These are phyloP conservation scores for Martensiomyces pterosporus DNA, from an alignment of 192 early-diverging fungal species.

Conservation along the genomic window DNA sequence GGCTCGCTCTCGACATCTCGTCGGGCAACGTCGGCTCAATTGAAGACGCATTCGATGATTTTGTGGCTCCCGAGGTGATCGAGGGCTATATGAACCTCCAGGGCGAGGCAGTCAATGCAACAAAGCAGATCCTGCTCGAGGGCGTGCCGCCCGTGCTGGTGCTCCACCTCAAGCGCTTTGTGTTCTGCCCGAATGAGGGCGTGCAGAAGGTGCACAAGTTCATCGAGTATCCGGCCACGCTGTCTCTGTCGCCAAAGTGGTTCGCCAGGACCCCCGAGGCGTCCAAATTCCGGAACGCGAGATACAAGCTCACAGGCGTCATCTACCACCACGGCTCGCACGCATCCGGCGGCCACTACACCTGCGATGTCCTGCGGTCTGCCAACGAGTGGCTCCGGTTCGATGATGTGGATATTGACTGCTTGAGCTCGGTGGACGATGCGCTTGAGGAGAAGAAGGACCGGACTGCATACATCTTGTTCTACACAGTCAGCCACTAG, in stretches of 20 bases:
- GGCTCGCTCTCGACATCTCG: constrained; percentile 85
- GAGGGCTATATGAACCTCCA: constrained; percentile 62
- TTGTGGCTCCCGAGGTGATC: constrained; percentile 73
- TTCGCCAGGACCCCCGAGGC: constrained; percentile 20
- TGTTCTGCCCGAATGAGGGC: constrained; percentile 69
- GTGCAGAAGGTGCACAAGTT: constrained; percentile 85
- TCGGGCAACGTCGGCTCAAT: constrained; percentile 69
- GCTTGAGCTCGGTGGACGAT: constrained; percentile 30
- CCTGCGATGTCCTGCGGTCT: constrained; percentile 79
- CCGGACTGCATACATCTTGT: constrained; percentile 47
- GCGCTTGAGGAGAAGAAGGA: constrained; percentile 41
- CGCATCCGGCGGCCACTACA: constrained; percentile 94
- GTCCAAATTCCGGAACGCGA: constrained; percentile 26
- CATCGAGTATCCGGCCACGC: constrained; percentile 62
- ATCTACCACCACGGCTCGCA: constrained; percentile 92
- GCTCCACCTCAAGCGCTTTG: constrained; percentile 92
- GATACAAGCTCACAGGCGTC: constrained; percentile 77
- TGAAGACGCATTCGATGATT: constrained; percentile 78
- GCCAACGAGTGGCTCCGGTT: constrained; percentile 83
- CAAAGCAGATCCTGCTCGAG: constrained; percentile 83
- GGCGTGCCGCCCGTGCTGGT: constrained; percentile 84
- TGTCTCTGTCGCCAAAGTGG: constrained; percentile 63
- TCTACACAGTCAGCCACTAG: constrained; percentile 34
- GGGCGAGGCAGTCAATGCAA: constrained; percentile 55
- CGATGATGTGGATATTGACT: constrained; percentile 80